Evolutionary conservation across 2,329 filamentous ascomycete species (phyloP), one percentile per base, ranked within the genome.

Genomic region (Xylaria sp.): DNA sequence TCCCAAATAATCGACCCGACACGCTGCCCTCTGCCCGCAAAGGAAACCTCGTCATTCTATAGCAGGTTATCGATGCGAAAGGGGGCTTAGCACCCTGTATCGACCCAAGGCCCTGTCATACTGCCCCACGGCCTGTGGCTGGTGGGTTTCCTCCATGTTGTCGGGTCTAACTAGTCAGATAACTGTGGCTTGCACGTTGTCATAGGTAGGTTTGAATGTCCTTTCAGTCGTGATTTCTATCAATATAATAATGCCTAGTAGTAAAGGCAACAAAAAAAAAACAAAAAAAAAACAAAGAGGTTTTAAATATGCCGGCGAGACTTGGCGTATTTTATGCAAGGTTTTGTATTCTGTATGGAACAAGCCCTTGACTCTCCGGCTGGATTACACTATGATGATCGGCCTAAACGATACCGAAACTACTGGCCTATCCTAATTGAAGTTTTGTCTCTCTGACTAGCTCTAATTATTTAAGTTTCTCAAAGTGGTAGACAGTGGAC

Each of bases 81-180:
- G 54, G 27, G 17, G 55, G 51, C 67, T 62, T 61, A 62, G 61
- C 61, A 56, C 17, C 42, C 17, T n/a, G 39, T 50, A 34, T 32
- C 24, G 42, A 19, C 47, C 21, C 21, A 47, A 9, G 8, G 17
- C 42, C 48, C 48, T 58, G 62, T 59, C 47, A n/a, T 30, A 55
- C 21, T n/a, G 58, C 47, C 47, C 62, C 62, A 59, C 47, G 53
- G 6, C 9, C 27, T 68, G 66, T 68, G 66, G 66, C 62, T 68
- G 32, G 54, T 55, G 53, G 17, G n/a, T 51, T 9, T 34, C 8
- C 8, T 27, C 32, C 39, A 59, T 54, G 5, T 32, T 24, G 32
- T 36, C 34, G 12, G 12, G 39, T 14, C 14, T 14, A 17, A 11
- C 14, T 14, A 17, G 39, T 50, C 19, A 12, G 30, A 53, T n/a